These are phyloP conservation scores for Plasmopara viticola DNA, from an alignment of 352 stramenopile genomes.

Conservation along the genomic window DNA sequence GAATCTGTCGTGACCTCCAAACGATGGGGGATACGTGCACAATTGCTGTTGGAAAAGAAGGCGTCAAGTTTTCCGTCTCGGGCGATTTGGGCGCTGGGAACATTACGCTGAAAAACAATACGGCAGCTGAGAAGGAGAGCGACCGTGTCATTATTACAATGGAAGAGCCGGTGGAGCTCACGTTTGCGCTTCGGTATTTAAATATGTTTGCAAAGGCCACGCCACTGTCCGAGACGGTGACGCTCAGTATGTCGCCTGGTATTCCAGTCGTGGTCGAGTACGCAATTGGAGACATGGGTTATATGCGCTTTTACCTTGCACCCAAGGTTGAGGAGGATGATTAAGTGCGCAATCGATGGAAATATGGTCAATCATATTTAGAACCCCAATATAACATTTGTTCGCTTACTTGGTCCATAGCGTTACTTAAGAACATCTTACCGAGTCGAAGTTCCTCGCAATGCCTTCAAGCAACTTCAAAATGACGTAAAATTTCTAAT, in stretches of 20 bases:
- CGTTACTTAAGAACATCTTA: too few species aligned
- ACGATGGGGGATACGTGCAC: constrained; percentile 98
- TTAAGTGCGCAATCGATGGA: constrained; percentile 26
- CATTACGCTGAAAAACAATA: constrained; percentile 90
- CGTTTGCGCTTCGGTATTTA: constrained; percentile 98
- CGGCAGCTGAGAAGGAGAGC: constrained; percentile 79
- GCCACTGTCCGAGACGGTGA: constrained; percentile 91
- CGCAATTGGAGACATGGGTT: constrained; percentile 94
- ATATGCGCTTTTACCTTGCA: constrained; percentile 99
- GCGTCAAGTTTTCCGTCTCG: constrained; percentile 95
- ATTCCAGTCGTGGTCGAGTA: constrained; percentile 99
- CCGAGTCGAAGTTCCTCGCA: too few species aligned
- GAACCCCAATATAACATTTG: background rate
- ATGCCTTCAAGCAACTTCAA: too few species aligned
- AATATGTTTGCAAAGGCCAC: constrained; percentile 99
- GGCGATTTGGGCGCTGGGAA: constrained; percentile 97
- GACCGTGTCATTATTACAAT: constrained; percentile 96
- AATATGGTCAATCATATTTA: background rate
- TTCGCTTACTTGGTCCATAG: too few species aligned
- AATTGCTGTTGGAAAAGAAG: constrained; percentile 95
- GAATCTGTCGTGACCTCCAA: constrained; percentile 97
- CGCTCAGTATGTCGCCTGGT: constrained; percentile 96
- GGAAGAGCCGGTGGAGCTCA: constrained; percentile 98
- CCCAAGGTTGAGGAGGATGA: constrained; percentile 99
- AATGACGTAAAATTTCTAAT: too few species aligned